Base-by-base conservation (phyloP, 345 rosid genomes). In the Camelina neglecta region DNA sequence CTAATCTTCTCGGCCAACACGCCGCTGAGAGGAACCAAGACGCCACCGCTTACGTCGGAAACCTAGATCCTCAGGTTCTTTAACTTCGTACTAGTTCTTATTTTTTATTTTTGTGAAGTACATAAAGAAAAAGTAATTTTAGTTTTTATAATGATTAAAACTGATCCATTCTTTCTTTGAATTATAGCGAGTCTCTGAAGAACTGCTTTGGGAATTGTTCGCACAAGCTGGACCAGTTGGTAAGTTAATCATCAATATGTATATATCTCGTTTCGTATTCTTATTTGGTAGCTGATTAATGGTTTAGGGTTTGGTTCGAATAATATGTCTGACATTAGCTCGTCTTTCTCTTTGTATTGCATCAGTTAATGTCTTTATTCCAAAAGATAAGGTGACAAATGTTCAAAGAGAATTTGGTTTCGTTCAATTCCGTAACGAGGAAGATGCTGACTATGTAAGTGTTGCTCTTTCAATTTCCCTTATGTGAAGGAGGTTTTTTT, bases 391-490 rank as follows among this genome's bases (percentile, higher is more conserved):
- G 12, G 42, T 39, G 42, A 44, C 48, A 44, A 44, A 44, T 12
- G 5, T 12, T 45, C 49, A 45, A 12, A 15, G 13, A 45, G 13
- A 13, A 4, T 45, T 12, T 45, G 49, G 49, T 3, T 45, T 45
- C 18, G 16, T 45, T 13, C 16, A 45, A 5, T 45, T 12, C 16
- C 49, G 16, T 13, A 45, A 5, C 5, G 49, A 45, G 7, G 49
- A 45, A 45, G 49, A 45, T 45, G 49, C 49, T 45, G 49, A 45
- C 49, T 45, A 45, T 45, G 49, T 45, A 45, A 45, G 49, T 45
- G 4, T 15, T 45, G 29, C 29, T 3, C 29, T 26, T 5, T 39
- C 10, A 8, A 2, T 8, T 39, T 11, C 44, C 2, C 11, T 44
- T 44, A 11, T 13, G 48, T 44, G 48, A 44, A 39, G n/a, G 16